Conservation (phyloP, 352 stramenopile genomes). For the Phytophthora syringae region DNA sequence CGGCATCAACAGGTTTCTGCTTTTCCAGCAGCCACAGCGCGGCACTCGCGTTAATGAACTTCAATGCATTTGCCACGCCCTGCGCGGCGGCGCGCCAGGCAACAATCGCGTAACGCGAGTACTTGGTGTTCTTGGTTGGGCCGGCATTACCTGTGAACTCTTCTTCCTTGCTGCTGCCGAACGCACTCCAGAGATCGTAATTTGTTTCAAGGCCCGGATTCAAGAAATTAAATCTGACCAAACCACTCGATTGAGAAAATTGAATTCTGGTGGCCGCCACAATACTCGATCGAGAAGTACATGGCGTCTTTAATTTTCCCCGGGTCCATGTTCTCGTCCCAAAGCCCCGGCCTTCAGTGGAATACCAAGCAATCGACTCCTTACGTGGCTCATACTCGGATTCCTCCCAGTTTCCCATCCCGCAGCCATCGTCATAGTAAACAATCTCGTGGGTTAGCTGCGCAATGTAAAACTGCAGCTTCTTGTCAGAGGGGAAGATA, state of each 20-base stretch:
- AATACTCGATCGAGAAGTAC: too few species aligned
- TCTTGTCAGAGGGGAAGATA: background rate
- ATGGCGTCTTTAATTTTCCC: background rate
- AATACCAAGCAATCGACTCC: background rate
- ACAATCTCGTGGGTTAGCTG: too few species aligned
- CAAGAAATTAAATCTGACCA: background rate
- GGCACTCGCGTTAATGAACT: background rate
- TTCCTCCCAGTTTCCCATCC: background rate
- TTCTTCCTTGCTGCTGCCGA: background rate
- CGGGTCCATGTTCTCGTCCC: background rate
- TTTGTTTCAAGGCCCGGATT: background rate
- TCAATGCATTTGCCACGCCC: background rate
- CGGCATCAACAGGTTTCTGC: background rate
- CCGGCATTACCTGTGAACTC: background rate
- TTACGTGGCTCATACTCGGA: background rate
- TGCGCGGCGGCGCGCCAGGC: background rate
- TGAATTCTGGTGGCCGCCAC: too few species aligned
- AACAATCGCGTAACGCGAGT: slow-evolving; percentile 1
- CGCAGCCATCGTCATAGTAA: background rate
- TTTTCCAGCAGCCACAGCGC: background rate
- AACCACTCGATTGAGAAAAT: too few species aligned
- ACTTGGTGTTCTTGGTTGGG: slow-evolving; percentile 1
- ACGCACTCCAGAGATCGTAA: background rate
- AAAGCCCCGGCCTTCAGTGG: background rate
- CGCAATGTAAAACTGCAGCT: background rate